Percentiles rank a stretch among this genome's conserved stretches.
These are phyloP conservation scores for Entomophthora muscae DNA, from an alignment of 371 early-diverging fungal species.

Conservation along the genomic window DNA sequence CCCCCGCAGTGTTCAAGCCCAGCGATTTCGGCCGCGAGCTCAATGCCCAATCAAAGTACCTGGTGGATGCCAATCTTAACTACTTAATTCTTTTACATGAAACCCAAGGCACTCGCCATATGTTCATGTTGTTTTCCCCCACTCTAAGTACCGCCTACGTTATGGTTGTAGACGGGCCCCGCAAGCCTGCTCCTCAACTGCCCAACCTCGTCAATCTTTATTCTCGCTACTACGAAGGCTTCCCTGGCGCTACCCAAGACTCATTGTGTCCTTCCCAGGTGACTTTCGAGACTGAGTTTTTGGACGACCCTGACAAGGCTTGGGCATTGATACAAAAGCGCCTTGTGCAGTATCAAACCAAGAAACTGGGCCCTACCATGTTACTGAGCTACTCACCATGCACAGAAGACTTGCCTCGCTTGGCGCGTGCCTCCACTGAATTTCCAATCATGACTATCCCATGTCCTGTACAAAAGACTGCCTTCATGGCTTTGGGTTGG, in stretches of 20 bases:
- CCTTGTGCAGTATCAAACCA: constrained; percentile 34
- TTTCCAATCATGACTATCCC: constrained; percentile 51
- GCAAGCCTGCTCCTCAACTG: not conserved
- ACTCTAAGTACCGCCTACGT: constrained; percentile 11
- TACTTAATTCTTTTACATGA: constrained; percentile 53
- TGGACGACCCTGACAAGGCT: constrained; percentile 8
- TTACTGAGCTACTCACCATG: constrained; percentile 43
- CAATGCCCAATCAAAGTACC: constrained; percentile 17
- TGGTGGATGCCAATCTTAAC: constrained; percentile 25
- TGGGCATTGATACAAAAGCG: constrained; percentile 21
- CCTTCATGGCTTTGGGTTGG: constrained; percentile 73
- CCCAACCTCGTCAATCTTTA: not conserved
- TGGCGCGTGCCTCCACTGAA: constrained; percentile 14
- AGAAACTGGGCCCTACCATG: constrained; percentile 44
- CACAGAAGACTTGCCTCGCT: constrained; percentile 15
- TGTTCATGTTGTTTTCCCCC: constrained; percentile 50
- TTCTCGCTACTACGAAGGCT: not conserved
- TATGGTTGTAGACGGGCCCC: not conserved
- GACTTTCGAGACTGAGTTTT: not conserved
- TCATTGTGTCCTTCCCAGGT: not conserved
- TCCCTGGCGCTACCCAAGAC: not conserved
- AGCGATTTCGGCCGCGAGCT: constrained; percentile 32
- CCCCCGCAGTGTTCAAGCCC: not conserved
- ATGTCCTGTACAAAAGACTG: constrained; percentile 23
- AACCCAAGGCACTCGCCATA: constrained; percentile 43